phyloP scores from a whole-genome alignment of 1,139 yeast genomes.

The Meyerozyma sp. region DNA sequence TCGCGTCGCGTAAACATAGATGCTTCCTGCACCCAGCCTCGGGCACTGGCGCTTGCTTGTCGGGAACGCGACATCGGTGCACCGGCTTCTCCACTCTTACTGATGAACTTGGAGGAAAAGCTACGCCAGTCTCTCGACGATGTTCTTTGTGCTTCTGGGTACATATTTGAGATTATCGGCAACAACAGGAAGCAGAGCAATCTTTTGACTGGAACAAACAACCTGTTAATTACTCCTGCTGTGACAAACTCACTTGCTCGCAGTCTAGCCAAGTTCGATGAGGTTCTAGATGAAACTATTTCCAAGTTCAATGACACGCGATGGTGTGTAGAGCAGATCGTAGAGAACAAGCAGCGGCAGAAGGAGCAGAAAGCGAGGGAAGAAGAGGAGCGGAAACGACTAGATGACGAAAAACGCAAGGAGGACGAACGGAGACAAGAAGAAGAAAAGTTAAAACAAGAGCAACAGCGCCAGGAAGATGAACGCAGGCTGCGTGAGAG shows the following conservation, averaged over 20 bases:
- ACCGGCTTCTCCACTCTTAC: background rate
- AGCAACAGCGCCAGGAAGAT: conserved; percentile 6
- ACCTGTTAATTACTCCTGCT: conserved; percentile 37
- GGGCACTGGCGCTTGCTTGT: too few species aligned
- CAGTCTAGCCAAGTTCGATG: conserved; percentile 37
- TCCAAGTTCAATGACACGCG: conserved; percentile 40
- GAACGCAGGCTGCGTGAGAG: conserved; percentile 4
- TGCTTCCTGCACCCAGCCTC: background rate
- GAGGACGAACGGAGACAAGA: conserved; percentile 9
- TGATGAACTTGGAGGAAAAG: conserved; percentile 38
- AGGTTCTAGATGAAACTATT: conserved; percentile 39
- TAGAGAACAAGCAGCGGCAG: conserved; percentile 39
- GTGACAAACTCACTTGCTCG: conserved; percentile 35
- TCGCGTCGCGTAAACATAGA: background rate
- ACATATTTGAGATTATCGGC: conserved; percentile 40
- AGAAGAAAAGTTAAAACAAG: conserved; percentile 8
- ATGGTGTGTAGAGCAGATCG: conserved; percentile 43
- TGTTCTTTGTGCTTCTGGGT: conserved; percentile 39
- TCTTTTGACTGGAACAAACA: conserved; percentile 39
- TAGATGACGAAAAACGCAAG: conserved; percentile 17
- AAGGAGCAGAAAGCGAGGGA: conserved; percentile 38
- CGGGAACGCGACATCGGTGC: background rate
- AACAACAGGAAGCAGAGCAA: conserved; percentile 40
- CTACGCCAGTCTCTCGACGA: conserved; percentile 38
- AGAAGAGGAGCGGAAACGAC: conserved; percentile 27